Evolutionary conservation across 2,329 filamentous ascomycete genomes (phyloP).

Genomic region (Penicillium sp.): DNA sequence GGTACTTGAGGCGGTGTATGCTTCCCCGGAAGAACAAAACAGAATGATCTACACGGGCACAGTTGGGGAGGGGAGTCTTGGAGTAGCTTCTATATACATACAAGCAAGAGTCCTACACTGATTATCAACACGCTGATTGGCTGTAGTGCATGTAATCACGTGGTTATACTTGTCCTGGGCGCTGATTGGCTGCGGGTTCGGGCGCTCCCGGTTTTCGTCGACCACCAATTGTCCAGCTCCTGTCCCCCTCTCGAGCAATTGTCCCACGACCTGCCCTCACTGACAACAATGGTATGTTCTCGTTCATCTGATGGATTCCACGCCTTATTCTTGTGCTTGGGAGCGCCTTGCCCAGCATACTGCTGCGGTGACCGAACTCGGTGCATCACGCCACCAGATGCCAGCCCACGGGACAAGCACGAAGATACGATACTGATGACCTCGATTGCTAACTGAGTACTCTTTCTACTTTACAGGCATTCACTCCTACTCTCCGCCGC

Average conservation of each 20-base stretch:
- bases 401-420: slow-evolving; percentile 7
- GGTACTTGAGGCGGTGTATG: too few species aligned
- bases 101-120: slow-evolving; percentile 1
- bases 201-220: slow-evolving; percentile 38
- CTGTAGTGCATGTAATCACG: slow-evolving; percentile 18
- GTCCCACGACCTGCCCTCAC: slow-evolving; percentile 26
- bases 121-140: slow-evolving; percentile 27
- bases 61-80: too few species aligned
- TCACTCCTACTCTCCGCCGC: slow-evolving; percentile 37
- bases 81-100: too few species aligned
- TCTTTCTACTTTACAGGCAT: slow-evolving; percentile 22
- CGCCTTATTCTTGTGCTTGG: neutral
- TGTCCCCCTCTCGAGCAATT: slow-evolving; percentile 24
- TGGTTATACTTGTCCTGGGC: slow-evolving; percentile 1
- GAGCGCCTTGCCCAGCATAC: neutral
- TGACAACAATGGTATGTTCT: slow-evolving; percentile 34
- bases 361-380: neutral
- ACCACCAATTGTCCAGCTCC: slow-evolving; percentile 23
- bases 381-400: slow-evolving; percentile 7
- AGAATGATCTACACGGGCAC: too few species aligned
- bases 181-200: slow-evolving; percentile 16
- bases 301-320: neutral
- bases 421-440: neutral
- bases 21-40: too few species aligned
- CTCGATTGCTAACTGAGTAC: slow-evolving; percentile 21